Percentiles rank a stretch among this genome's conserved stretches.
Evolutionary conservation across 345 rosid species (phyloP).

Genomic region (Iberis pinnata): DNA sequence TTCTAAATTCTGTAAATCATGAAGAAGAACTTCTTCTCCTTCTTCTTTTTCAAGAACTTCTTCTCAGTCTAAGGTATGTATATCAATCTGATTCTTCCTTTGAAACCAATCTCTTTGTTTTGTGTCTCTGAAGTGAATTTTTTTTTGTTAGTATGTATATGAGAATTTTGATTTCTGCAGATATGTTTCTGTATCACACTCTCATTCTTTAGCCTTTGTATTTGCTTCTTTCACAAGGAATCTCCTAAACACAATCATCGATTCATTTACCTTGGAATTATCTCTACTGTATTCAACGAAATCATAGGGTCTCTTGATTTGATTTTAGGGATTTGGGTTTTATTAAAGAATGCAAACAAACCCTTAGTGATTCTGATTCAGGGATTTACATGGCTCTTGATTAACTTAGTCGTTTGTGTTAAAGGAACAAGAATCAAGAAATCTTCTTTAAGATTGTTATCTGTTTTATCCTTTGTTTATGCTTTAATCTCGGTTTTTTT

Average conservation of each 20-base stretch:
- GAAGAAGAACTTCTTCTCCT: too few species aligned
- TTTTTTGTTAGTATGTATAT: too few species aligned
- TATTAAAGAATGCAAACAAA: constrained; percentile 46
- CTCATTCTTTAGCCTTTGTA: constrained; percentile 34
- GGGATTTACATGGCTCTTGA: constrained; percentile 54
- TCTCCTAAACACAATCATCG: constrained; percentile 19
- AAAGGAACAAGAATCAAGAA: constrained; percentile 33
- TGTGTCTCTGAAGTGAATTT: too few species aligned
- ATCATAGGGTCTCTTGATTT: constrained; percentile 53
- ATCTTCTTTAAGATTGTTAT: constrained; percentile 36
- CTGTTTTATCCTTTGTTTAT: constrained; percentile 48
- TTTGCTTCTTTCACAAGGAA: constrained; percentile 41
- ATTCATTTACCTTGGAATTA: constrained; percentile 33
- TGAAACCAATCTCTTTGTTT: too few species aligned
- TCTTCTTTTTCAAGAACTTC: too few species aligned
- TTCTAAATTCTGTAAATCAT: too few species aligned
- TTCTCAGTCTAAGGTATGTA: too few species aligned
- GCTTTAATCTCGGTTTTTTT: constrained; percentile 36
- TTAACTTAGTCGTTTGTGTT: constrained; percentile 45
- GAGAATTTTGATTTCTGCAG: constrained; percentile 40
- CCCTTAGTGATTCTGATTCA: constrained; percentile 42
- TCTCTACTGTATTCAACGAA: constrained; percentile 50
- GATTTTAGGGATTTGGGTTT: constrained; percentile 46
- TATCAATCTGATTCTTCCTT: too few species aligned
- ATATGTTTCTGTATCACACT: constrained; percentile 46